Conservation (phyloP, 352 stramenopile species). For the Globisporangium megalacanthum region DNA sequence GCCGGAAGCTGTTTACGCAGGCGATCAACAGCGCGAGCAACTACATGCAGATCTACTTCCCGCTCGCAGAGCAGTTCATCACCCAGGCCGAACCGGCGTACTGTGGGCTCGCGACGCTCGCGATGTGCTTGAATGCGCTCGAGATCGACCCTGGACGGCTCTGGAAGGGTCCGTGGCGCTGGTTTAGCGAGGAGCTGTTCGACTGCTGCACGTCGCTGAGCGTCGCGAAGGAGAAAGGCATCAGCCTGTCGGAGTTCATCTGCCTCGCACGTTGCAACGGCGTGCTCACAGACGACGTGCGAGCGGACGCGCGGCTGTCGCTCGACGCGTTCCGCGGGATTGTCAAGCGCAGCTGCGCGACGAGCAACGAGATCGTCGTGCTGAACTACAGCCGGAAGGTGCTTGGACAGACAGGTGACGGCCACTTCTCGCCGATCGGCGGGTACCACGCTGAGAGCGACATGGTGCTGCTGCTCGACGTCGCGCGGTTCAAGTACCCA, state of each 20-base stretch:
- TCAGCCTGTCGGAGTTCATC: slow-evolving; percentile 66
- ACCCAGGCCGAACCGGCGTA: slow-evolving; percentile 91
- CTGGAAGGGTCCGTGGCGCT: slow-evolving; percentile 78
- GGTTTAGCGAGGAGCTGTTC: slow-evolving; percentile 82
- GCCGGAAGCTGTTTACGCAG: slow-evolving; percentile 80
- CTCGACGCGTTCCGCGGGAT: slow-evolving; percentile 49
- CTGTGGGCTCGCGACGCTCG: slow-evolving; percentile 82
- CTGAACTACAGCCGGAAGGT: slow-evolving; percentile 90
- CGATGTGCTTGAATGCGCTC: slow-evolving; percentile 78
- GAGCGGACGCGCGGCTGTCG: slow-evolving; percentile 43
- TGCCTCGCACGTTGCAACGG: slow-evolving; percentile 63
- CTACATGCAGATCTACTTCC: slow-evolving; percentile 92
- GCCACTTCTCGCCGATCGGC: slow-evolving; percentile 96
- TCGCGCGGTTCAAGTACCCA: slow-evolving; percentile 95
- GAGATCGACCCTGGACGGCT: slow-evolving; percentile 68
- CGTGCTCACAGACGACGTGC: slow-evolving; percentile 38
- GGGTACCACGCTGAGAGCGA: slow-evolving; percentile 90
- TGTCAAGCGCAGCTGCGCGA: slow-evolving; percentile 70
- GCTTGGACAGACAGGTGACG: slow-evolving; percentile 92
- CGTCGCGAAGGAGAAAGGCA: slow-evolving; percentile 67
- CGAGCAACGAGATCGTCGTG: slow-evolving; percentile 84
- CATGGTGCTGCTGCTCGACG: slow-evolving; percentile 95
- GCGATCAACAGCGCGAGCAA: slow-evolving; percentile 37
- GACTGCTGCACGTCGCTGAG: slow-evolving; percentile 74
- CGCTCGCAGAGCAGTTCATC: slow-evolving; percentile 85